Conservation (phyloP, 495 filamentous ascomycete genomes). For the Neurospora terricola region DNA sequence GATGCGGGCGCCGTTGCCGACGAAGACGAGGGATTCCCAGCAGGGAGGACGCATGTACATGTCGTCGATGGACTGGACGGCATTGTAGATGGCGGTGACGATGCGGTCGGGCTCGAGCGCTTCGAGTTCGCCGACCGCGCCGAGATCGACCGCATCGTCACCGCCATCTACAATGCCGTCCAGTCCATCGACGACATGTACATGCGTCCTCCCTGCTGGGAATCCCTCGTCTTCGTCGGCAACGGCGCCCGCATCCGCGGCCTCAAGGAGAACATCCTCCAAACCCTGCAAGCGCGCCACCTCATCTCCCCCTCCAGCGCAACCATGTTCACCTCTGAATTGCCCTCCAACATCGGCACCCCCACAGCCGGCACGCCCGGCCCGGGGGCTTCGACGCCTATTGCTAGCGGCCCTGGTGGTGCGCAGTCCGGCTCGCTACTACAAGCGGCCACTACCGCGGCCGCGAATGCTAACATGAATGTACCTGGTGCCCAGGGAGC, state of each 20-base stretch:
- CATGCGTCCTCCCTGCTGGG: conserved; percentile 80
- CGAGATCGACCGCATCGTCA: conserved; percentile 69
- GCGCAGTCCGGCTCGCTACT: conserved; percentile 71
- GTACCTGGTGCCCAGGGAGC: conserved; percentile 24
- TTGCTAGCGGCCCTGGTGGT: conserved; percentile 49
- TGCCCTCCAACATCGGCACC: conserved; percentile 83
- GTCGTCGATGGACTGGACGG: conserved; percentile 68
- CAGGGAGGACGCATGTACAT: conserved; percentile 69
- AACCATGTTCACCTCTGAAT: conserved; percentile 93
- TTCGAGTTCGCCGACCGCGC: conserved; percentile 69
- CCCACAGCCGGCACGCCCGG: conserved; percentile 56
- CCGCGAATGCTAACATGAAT: conserved; percentile 33
- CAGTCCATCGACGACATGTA: conserved; percentile 67
- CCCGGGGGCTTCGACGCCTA: conserved; percentile 63
- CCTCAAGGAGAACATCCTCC: conserved; percentile 75
- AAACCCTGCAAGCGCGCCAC: conserved; percentile 70
- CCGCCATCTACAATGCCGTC: conserved; percentile 72
- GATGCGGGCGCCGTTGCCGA: conserved; percentile 79
- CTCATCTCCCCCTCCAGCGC: conserved; percentile 80
- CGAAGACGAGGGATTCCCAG: conserved; percentile 82
- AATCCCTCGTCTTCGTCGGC: conserved; percentile 77
- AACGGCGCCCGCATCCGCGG: conserved; percentile 79
- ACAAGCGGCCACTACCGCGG: conserved; percentile 76
- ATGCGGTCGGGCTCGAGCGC: conserved; percentile 78
- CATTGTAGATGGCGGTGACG: conserved; percentile 69